A percentile compares a stretch with the other conserved stretches of the same genome.
phyloP scores from a whole-genome alignment of 371 early-diverging fungal genomes.

The Globomyces sp. region DNA sequence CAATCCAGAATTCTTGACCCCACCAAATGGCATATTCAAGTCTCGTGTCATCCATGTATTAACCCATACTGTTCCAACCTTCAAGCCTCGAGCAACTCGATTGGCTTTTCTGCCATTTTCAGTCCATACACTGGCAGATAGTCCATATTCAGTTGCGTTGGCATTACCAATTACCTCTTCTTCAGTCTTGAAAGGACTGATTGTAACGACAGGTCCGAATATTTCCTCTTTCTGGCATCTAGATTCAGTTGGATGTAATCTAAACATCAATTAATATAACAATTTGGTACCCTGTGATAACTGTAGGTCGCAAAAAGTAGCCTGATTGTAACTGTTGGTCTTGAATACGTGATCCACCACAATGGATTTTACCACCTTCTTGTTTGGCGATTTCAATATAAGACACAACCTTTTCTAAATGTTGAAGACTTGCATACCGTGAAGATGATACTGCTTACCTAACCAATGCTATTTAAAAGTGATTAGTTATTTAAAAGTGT shows the following conservation, averaged over 20 bases:
- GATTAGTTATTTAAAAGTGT: slow-evolving; percentile 21
- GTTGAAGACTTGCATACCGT: slow-evolving; percentile 50
- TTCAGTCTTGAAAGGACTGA: slow-evolving; percentile 68
- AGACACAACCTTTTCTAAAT: slow-evolving; percentile 64
- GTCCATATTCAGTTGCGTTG: slow-evolving; percentile 74
- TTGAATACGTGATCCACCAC: slow-evolving; percentile 44
- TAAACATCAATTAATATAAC: no score
- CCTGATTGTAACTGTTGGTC: slow-evolving; percentile 10
- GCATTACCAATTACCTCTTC: slow-evolving; percentile 67
- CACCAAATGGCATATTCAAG: slow-evolving; percentile 70
- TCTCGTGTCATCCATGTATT: slow-evolving; percentile 75
- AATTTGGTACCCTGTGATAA: background rate
- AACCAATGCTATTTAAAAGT: slow-evolving; percentile 24
- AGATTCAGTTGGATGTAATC: slow-evolving; percentile 37
- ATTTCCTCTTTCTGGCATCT: slow-evolving; percentile 77
- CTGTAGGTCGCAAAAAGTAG: slow-evolving; percentile 9
- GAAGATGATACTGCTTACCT: background rate
- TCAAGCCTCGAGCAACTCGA: slow-evolving; percentile 53
- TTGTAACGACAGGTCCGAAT: slow-evolving; percentile 72
- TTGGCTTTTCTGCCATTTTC: slow-evolving; percentile 60
- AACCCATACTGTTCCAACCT: slow-evolving; percentile 67
- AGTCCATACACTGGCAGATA: slow-evolving; percentile 77
- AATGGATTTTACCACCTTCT: slow-evolving; percentile 61
- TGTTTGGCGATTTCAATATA: slow-evolving; percentile 65
- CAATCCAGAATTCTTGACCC: slow-evolving; percentile 36